Evolutionary conservation across 2,329 filamentous ascomycete species (phyloP), one percentile per base, ranked within the genome.

Genomic region (Ceratocystis cubensis): DNA sequence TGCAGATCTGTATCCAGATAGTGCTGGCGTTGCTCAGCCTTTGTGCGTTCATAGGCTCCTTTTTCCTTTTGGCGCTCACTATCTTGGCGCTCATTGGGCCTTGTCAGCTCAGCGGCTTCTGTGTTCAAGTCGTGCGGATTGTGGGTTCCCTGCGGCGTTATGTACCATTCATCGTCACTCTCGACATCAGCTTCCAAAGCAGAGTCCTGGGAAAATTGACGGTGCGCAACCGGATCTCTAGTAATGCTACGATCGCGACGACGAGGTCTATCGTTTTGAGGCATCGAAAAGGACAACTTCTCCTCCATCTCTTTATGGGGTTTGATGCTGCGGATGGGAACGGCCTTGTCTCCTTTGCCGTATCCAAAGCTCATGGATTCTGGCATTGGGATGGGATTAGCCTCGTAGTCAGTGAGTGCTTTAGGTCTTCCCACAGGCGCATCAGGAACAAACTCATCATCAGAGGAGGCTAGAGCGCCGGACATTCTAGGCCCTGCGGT

Each of bases 91-190:
- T 22, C 66, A 45, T 15, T 71, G 84, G 80, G 68, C 80, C 78
- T 68, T 61, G n/a, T 61, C 63, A 44, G 80, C 4, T 78, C 80
- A n/a, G 79, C 76, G 4, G 79, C 80, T 0, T 80, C 83, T 2
- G 79, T 79, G 17, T 83, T 82, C 70, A 84, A 75, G 64, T 85
- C 77, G 56, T 82, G 77, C 22, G 85, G 72, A 65, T 82, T 85
- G 70, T 76, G 78, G 70, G 82, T 86, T 68, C 82, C 76, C 28
- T 53, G 61, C 8, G 30, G 37, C 8, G 65, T 22, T 15, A 22
- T 22, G 7, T 46, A 44, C 13, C 72, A 72, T 45, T 69, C 71
- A 66, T 75, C 76, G 65, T 73, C 73, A 57, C 75, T 74, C 57
- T 75, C 67, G 10, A 62, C 67, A 48, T 44, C 63, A 5, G 64